phyloP scores from a whole-genome alignment of 2,329 filamentous ascomycete genomes.

The Hortaea werneckii region DNA sequence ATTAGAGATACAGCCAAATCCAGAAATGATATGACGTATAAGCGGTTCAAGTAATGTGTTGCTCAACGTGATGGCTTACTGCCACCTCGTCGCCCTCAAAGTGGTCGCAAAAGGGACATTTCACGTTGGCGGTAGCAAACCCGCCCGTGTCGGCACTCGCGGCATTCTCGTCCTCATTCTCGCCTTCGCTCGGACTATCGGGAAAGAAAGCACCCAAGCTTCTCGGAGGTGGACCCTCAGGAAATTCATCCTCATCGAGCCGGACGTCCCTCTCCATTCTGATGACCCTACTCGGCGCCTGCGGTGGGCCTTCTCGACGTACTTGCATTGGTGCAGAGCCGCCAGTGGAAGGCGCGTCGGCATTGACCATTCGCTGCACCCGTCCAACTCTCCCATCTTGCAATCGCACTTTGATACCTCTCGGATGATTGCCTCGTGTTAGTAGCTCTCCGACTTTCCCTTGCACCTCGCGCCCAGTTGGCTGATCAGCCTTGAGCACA shows the following conservation, averaged over 20 bases:
- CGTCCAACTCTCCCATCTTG: constrained; percentile 61
- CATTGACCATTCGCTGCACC: constrained; percentile 52
- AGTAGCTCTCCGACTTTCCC: constrained; percentile 59
- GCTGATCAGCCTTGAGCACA: constrained; percentile 65
- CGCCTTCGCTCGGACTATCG: constrained; percentile 15
- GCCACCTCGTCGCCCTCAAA: constrained; percentile 62
- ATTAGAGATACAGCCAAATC: no score
- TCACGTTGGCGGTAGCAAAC: constrained; percentile 21
- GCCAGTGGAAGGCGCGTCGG: not conserved
- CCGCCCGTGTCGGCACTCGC: constrained; percentile 8
- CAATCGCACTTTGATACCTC: constrained; percentile 67
- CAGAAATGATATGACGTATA: no score
- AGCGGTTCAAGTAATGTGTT: constrained; percentile 36
- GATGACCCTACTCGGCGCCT: not conserved
- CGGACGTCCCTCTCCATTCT: constrained; percentile 6
- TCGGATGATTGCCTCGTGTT: constrained; percentile 63
- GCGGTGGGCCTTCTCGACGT: not conserved
- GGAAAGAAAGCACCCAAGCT: constrained; percentile 22
- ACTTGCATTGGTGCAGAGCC: not conserved
- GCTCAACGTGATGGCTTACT: constrained; percentile 56
- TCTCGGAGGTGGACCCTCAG: constrained; percentile 14
- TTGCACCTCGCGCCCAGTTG: constrained; percentile 59
- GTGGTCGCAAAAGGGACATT: constrained; percentile 54
- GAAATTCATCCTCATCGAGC: constrained; percentile 8
- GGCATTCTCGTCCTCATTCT: constrained; percentile 9